A percentile compares a stretch with the other conserved stretches of the same genome.
Conservation (phyloP, 2,329 filamentous ascomycete species). For the Paecilomyces dactylethromorphus region DNA sequence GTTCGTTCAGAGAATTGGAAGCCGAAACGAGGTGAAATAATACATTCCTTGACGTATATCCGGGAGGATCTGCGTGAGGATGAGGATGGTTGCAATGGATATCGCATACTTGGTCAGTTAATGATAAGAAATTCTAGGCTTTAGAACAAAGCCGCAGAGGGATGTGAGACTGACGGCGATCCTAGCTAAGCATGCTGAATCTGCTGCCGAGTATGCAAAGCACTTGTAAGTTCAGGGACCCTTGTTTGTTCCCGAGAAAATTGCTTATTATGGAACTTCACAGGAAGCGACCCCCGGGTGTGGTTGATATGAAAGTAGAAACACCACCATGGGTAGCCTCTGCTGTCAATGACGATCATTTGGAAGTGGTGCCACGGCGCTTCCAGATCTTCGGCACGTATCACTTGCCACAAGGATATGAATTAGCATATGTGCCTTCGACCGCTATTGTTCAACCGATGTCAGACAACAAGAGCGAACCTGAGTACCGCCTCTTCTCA, state of each 20-base stretch:
- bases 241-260: neutral
- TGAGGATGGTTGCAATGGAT: slow-evolving; percentile 6
- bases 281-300: neutral
- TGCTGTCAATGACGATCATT: neutral
- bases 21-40: slow-evolving; percentile 11
- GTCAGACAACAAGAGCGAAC: neutral
- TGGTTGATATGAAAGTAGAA: neutral
- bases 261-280: neutral
- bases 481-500: slow-evolving; percentile 6
- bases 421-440: slow-evolving; percentile 7
- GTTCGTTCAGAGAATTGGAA: slow-evolving; percentile 17
- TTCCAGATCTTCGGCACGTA: slow-evolving; percentile 9
- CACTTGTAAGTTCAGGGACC: neutral
- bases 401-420: slow-evolving; percentile 8
- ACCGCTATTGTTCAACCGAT: slow-evolving; percentile 1
- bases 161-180: neutral
- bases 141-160: neutral
- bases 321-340: slow-evolving; percentile 1
- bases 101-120: neutral
- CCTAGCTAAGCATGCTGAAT: neutral
- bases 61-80: slow-evolving; percentile 4
- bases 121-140: neutral
- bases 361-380: neutral
- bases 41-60: slow-evolving; percentile 9
- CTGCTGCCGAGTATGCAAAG: neutral